Evolutionary conservation across 805 yeast species (phyloP), one percentile per base, ranked within the genome.

Genomic region (Teunomyces cretensis): DNA sequence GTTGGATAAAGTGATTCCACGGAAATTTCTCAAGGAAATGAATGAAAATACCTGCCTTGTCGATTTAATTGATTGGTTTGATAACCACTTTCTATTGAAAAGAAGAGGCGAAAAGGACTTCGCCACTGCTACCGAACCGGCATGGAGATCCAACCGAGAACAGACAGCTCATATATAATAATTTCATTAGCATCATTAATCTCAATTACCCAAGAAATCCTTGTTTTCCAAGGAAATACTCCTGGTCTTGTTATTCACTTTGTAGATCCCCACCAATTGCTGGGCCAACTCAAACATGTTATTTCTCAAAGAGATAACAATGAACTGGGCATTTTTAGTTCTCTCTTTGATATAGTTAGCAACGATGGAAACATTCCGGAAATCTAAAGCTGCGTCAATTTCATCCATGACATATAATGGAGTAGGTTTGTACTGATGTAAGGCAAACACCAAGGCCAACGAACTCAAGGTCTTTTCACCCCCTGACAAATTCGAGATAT

Each of bases 401-500:
- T 94, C 99, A 70, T 94, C 99, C 99, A 94, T 94, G 30, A 94
- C 98, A 62, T 94, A 94, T 40, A 94, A 69, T 5, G 99, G 99
- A 0, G 99, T 94, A 1, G 99, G 99, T 62, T 89, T 94, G 65
- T 89, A 94, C 54, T 88, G 86, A 64, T 94, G 99, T 24, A 94
- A 76, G 0, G 99, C 98, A 75, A 94, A 94, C 2, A 94, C 99
- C 54, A 94, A 73, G 0, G 99, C 98, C 57, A 94, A 74, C 0
- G 98, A 92, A 56, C 96, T 86, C 50, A 94, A 76, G 0, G 99
- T 94, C 67, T 94, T 94, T 58, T 94, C 99, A 52, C 99, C 99
- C 53, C 99, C 99, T 2, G 97, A 90, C 45, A 94, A 69, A 58
- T 94, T 94, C 14, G 96, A 82, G 43, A 94, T 94, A 57, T 94